phyloP scores from a whole-genome alignment of 2,329 filamentous ascomycete genomes.

The Monosporascus sp. region DNA sequence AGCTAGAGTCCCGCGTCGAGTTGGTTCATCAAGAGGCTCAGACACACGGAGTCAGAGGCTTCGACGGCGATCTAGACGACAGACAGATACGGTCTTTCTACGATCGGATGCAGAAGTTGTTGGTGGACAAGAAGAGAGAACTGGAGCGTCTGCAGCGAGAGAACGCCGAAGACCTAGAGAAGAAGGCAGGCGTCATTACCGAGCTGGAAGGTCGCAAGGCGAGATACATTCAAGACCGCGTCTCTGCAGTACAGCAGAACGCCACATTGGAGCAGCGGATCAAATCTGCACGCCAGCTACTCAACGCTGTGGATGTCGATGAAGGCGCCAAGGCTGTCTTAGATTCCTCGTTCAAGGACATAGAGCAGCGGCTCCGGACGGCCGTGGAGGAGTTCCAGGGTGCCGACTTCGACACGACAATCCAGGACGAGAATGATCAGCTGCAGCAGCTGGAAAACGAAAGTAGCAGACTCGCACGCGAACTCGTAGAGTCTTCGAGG shows the following conservation, averaged over 20 bases:
- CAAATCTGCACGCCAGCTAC: slow-evolving; percentile 58
- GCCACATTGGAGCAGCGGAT: slow-evolving; percentile 68
- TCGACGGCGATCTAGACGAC: slow-evolving; percentile 73
- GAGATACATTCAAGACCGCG: slow-evolving; percentile 67
- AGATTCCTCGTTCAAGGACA: slow-evolving; percentile 67
- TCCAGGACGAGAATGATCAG: slow-evolving; percentile 61
- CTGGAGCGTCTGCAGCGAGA: slow-evolving; percentile 71
- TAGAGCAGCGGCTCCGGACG: slow-evolving; percentile 57
- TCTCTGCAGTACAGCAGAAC: slow-evolving; percentile 69
- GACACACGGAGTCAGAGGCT: slow-evolving; percentile 76
- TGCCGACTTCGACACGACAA: slow-evolving; percentile 65
- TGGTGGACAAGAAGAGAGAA: slow-evolving; percentile 72
- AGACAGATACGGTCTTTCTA: slow-evolving; percentile 71
- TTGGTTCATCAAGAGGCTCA: slow-evolving; percentile 76
- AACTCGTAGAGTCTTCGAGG: slow-evolving; percentile 77
- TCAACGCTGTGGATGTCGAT: slow-evolving; percentile 73
- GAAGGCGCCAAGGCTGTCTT: slow-evolving; percentile 78
- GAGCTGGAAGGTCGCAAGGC: slow-evolving; percentile 71
- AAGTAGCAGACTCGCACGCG: slow-evolving; percentile 67
- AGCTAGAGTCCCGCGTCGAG: slow-evolving; percentile 64
- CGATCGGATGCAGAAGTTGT: slow-evolving; percentile 67
- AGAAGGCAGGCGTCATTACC: slow-evolving; percentile 67
- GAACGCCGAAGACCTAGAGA: slow-evolving; percentile 67
- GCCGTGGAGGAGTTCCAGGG: slow-evolving; percentile 59
- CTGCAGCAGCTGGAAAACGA: slow-evolving; percentile 68